Conservation (phyloP, 2,329 filamentous ascomycete species). For the Orbilia javanica region DNA sequence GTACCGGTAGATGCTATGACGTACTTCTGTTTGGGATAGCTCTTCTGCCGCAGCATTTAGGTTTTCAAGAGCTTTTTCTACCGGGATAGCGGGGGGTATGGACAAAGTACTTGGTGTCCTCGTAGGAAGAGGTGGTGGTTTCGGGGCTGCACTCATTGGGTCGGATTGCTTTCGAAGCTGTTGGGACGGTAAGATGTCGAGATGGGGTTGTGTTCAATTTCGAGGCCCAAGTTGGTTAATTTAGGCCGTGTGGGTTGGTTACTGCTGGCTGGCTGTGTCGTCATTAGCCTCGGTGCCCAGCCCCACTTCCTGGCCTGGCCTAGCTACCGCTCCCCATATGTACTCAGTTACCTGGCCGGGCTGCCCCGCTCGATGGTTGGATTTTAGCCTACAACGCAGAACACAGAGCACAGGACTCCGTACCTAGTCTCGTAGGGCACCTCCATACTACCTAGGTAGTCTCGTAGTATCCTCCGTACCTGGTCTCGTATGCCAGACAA, state of each 20-base stretch:
- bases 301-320: conserved; percentile 21
- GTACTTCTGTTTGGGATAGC: conserved; percentile 37
- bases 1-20: not conserved
- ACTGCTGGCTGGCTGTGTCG: conserved; percentile 35
- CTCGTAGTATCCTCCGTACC: too few species aligned
- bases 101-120: conserved; percentile 50
- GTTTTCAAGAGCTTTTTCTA: conserved; percentile 42
- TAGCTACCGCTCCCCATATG: too few species aligned
- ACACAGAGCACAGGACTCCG: too few species aligned
- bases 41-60: conserved; percentile 42
- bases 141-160: conserved; percentile 45
- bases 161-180: conserved; percentile 17
- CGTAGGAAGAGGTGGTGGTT: conserved; percentile 51
- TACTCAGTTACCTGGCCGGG: conserved; percentile 2
- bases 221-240: conserved; percentile 11
- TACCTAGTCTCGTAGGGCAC: too few species aligned
- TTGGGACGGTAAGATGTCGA: conserved; percentile 4
- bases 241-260: conserved; percentile 9
- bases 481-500: too few species aligned
- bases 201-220: conserved; percentile 6
- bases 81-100: conserved; percentile 29
- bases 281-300: conserved; percentile 41
- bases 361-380: conserved; percentile 21
- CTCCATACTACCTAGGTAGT: too few species aligned
- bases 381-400: conserved; percentile 23